These are phyloP conservation scores for Vitis hybrid DNA, from an alignment of 177 flowering plant species.

Conservation along the genomic window DNA sequence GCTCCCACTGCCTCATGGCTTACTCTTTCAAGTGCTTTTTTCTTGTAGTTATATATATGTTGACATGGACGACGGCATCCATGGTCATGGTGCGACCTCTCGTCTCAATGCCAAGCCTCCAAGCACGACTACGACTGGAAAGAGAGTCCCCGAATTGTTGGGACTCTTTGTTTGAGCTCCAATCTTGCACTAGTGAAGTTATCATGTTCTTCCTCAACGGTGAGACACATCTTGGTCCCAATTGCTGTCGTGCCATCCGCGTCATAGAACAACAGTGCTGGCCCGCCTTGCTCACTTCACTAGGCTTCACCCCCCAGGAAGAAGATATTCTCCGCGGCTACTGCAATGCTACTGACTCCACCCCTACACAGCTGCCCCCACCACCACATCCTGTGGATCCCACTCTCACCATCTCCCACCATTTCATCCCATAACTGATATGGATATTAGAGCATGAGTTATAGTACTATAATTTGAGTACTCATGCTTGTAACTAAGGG, in stretches of 20 bases:
- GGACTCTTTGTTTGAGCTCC: conserved; percentile 16
- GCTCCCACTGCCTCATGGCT: not conserved
- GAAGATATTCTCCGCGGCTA: conserved; percentile 24
- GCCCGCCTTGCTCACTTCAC: conserved; percentile 25
- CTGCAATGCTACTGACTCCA: conserved; percentile 10
- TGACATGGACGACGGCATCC: not conserved
- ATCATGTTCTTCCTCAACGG: conserved; percentile 18
- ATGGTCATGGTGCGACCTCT: not conserved
- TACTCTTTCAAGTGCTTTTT: not conserved
- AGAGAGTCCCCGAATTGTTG: conserved; percentile 10
- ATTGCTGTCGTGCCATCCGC: conserved; percentile 19
- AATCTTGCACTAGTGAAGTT: conserved; percentile 21
- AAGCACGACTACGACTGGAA: conserved; percentile 1
- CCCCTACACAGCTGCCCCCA: not conserved
- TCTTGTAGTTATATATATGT: not conserved
- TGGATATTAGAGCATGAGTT: too few relatives aligned
- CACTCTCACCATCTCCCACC: too few relatives aligned
- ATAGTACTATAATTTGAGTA: too few relatives aligned
- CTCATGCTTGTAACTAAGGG: too few relatives aligned
- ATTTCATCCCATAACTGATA: too few relatives aligned
- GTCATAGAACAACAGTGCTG: conserved; percentile 23
- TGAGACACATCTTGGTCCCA: conserved; percentile 8
- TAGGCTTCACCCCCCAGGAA: conserved; percentile 30
- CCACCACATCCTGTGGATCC: not conserved
- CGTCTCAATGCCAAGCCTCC: not conserved